phyloP scores from a whole-genome alignment of 2,329 filamentous ascomycete species.

The Triangularia verruculosa region DNA sequence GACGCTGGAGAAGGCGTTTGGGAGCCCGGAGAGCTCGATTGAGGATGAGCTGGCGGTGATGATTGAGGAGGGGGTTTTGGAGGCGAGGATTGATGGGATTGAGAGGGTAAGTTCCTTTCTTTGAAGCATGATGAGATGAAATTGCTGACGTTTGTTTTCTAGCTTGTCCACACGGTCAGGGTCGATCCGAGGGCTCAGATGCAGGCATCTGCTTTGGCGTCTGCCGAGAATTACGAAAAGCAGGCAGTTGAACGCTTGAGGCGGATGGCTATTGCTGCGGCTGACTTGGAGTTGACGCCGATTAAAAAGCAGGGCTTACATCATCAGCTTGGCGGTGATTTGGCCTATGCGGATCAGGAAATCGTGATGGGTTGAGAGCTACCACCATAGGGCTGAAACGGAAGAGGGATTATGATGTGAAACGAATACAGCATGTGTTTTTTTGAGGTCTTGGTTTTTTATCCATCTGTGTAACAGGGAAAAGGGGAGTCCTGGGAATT shows the following conservation, averaged over 20 bases:
- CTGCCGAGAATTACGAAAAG: constrained; percentile 68
- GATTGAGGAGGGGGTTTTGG: constrained; percentile 69
- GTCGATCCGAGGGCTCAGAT: constrained; percentile 65
- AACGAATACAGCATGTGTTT: neutral
- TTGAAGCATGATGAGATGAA: too few species aligned
- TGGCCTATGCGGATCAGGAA: neutral
- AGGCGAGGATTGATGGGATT: constrained; percentile 81
- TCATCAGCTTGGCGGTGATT: constrained; percentile 1
- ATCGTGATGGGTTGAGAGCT: neutral
- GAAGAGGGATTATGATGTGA: neutral
- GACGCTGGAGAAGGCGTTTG: constrained; percentile 76
- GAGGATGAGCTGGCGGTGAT: constrained; percentile 73
- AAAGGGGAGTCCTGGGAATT: constrained; percentile 5
- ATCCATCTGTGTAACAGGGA: neutral
- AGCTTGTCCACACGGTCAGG: constrained; percentile 71
- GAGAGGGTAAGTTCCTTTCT: constrained; percentile 55
- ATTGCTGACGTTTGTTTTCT: too few species aligned
- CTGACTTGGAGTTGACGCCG: constrained; percentile 67
- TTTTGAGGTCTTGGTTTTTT: neutral
- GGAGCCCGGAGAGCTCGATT: constrained; percentile 57
- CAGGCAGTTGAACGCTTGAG: constrained; percentile 74
- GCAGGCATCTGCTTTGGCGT: constrained; percentile 66
- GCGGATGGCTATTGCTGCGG: constrained; percentile 70
- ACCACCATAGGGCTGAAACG: neutral
- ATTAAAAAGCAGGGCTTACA: constrained; percentile 11